phyloP scores from a whole-genome alignment of 2,329 filamentous ascomycete genomes.

The Geosmithia flava region DNA sequence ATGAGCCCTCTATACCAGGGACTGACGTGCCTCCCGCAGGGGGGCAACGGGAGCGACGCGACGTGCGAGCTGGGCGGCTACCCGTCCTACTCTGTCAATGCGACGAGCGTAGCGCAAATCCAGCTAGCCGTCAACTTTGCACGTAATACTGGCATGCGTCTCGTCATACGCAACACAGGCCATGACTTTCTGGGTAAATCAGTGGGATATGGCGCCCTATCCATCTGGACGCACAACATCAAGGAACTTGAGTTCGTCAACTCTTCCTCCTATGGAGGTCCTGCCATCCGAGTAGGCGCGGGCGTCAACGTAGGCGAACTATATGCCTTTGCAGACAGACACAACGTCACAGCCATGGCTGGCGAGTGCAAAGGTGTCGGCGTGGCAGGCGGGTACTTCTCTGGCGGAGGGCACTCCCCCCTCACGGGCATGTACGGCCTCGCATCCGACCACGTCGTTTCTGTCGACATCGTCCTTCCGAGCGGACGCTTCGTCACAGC shows the following conservation, averaged over 20 bases:
- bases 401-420: slow-evolving; percentile 36
- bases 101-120: slow-evolving; percentile 26
- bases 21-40: slow-evolving; percentile 19
- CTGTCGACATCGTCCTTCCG: slow-evolving; percentile 33
- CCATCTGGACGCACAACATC: slow-evolving; percentile 44
- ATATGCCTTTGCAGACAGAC: slow-evolving; percentile 33
- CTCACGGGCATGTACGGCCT: slow-evolving; percentile 29
- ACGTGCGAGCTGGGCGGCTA: slow-evolving; percentile 27
- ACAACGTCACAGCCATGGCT: slow-evolving; percentile 35
- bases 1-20: slow-evolving; percentile 27
- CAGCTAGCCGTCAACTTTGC: slow-evolving; percentile 34
- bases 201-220: slow-evolving; percentile 44
- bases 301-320: slow-evolving; percentile 41
- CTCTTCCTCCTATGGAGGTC: slow-evolving; percentile 22
- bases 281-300: slow-evolving; percentile 42
- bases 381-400: slow-evolving; percentile 13
- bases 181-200: slow-evolving; percentile 45
- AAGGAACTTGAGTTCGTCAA: slow-evolving; percentile 21
- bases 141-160: slow-evolving; percentile 29
- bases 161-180: slow-evolving; percentile 40
- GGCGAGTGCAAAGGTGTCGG: slow-evolving; percentile 30
- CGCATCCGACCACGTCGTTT: slow-evolving; percentile 33
- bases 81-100: slow-evolving; percentile 27
- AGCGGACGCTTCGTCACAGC: slow-evolving; percentile 27
- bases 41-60: slow-evolving; percentile 8